These are phyloP conservation scores for Dictyostelium brefeldianum DNA, from an alignment of 78 protist species.

Conservation along the genomic window DNA sequence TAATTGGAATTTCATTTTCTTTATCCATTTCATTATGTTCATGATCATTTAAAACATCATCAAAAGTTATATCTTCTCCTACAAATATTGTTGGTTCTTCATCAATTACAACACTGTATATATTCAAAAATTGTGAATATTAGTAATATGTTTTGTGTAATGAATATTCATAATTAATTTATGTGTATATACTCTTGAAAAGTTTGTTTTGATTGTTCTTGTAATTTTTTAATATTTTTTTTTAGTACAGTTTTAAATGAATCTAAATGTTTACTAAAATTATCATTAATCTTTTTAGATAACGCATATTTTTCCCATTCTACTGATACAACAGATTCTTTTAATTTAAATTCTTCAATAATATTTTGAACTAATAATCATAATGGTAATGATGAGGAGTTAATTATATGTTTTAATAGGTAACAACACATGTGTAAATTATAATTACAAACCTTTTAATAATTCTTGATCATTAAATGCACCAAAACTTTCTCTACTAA, in stretches of 20 bases:
- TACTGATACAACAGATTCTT: neutral
- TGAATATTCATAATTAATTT: neutral
- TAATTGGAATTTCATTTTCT: neutral
- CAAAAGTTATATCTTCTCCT: neutral
- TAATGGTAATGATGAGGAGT: neutral
- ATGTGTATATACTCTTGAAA: neutral
- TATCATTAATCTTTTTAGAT: neutral
- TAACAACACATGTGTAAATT: neutral
- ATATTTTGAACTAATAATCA: constrained; percentile 5
- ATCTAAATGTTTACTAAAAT: neutral
- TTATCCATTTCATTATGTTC: neutral
- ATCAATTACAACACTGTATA: neutral
- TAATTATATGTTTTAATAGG: neutral
- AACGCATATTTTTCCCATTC: neutral
- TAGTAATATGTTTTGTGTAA: no score
- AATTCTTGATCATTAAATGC: neutral
- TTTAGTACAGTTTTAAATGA: constrained; percentile 11
- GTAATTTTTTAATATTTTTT: neutral
- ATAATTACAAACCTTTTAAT: neutral
- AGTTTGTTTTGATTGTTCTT: neutral
- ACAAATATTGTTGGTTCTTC: constrained; percentile 5
- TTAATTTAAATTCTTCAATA: constrained; percentile 17
- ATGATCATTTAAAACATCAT: neutral
- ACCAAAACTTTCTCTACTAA: neutral
- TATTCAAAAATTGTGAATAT: no score